Percentiles rank a stretch among this genome's conserved stretches.
Evolutionary conservation across 2,329 filamentous ascomycete species (phyloP).

Genomic region (Byssothecium circinans): DNA sequence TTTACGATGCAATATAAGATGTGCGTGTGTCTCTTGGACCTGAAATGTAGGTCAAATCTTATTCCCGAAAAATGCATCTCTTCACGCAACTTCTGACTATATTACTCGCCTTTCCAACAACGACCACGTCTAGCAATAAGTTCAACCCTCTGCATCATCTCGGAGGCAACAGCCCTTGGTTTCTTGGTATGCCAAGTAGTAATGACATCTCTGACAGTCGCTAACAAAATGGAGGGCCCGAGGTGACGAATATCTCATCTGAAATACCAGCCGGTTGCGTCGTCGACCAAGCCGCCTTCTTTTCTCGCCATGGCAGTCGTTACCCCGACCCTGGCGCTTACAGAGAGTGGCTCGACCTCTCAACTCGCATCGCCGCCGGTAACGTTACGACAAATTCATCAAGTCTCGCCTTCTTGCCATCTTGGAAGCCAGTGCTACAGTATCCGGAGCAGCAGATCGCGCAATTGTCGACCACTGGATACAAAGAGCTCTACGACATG

Average conservation of each 20-base stretch:
- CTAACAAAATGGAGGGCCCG: slow-evolving; percentile 48
- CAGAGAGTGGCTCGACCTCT: slow-evolving; percentile 53
- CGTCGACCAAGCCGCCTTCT: slow-evolving; percentile 63
- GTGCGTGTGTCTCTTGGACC: not conserved
- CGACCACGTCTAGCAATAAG: not conserved
- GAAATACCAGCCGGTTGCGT: slow-evolving; percentile 59
- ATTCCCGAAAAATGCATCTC: not conserved
- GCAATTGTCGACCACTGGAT: slow-evolving; percentile 63
- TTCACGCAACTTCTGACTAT: not conserved
- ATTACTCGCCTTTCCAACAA: not conserved
- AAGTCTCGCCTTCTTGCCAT: slow-evolving; percentile 58
- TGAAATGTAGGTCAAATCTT: not conserved
- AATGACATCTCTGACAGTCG: not conserved
- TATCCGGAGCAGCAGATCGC: slow-evolving; percentile 59
- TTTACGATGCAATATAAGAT: slow-evolving; percentile 5
- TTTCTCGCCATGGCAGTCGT: slow-evolving; percentile 63
- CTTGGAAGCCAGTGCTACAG: slow-evolving; percentile 61
- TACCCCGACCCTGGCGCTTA: slow-evolving; percentile 66
- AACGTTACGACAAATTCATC: slow-evolving; percentile 57
- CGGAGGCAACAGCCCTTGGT: slow-evolving; percentile 46
- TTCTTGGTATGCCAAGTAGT: slow-evolving; percentile 22
- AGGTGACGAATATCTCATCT: slow-evolving; percentile 58
- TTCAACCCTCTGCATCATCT: slow-evolving; percentile 41
- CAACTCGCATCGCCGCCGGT: slow-evolving; percentile 50
- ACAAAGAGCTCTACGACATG: slow-evolving; percentile 62